A percentile compares a stretch with the other conserved stretches of the same genome.
These are phyloP conservation scores for Boletales sp. DNA, from an alignment of 768 basidiomycete species.

Conservation along the genomic window DNA sequence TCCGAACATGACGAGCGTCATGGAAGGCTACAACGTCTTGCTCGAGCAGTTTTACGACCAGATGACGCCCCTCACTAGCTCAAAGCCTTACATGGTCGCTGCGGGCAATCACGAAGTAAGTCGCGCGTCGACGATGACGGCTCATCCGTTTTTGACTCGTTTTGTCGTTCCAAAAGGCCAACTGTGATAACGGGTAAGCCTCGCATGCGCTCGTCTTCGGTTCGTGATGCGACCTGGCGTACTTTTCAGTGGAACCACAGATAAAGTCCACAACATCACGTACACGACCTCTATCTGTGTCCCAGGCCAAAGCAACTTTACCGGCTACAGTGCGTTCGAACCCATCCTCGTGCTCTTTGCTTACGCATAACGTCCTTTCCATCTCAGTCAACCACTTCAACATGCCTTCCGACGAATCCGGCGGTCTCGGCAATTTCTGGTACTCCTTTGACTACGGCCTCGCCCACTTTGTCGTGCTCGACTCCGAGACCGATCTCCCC, in stretches of 20 bases:
- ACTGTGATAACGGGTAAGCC: conserved; percentile 27
- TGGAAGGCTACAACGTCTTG: conserved; percentile 23
- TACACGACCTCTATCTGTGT: conserved; percentile 26
- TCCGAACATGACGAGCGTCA: conserved; percentile 21
- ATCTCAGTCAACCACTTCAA: conserved; percentile 24
- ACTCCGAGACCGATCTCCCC: conserved; percentile 26
- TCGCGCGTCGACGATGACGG: not conserved
- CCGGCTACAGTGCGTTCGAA: conserved; percentile 24
- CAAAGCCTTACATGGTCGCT: conserved; percentile 26
- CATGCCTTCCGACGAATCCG: conserved; percentile 26
- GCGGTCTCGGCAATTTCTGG: conserved; percentile 28
- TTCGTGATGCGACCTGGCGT: not conserved
- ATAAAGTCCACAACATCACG: conserved; percentile 20
- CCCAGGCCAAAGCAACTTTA: conserved; percentile 25
- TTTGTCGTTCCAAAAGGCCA: conserved; percentile 12
- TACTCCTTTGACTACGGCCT: conserved; percentile 31
- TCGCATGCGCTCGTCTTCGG: not conserved
- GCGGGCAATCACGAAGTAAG: conserved; percentile 25
- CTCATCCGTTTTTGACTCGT: not conserved
- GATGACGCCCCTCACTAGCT: conserved; percentile 21
- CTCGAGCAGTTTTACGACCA: conserved; percentile 28
- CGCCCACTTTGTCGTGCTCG: conserved; percentile 23
- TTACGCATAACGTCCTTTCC: not conserved
- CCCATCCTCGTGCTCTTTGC: not conserved
- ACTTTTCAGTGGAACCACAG: conserved; percentile 19